These are phyloP conservation scores for Penicillium verhagenii DNA, from an alignment of 495 filamentous ascomycete genomes.

Conservation along the genomic window DNA sequence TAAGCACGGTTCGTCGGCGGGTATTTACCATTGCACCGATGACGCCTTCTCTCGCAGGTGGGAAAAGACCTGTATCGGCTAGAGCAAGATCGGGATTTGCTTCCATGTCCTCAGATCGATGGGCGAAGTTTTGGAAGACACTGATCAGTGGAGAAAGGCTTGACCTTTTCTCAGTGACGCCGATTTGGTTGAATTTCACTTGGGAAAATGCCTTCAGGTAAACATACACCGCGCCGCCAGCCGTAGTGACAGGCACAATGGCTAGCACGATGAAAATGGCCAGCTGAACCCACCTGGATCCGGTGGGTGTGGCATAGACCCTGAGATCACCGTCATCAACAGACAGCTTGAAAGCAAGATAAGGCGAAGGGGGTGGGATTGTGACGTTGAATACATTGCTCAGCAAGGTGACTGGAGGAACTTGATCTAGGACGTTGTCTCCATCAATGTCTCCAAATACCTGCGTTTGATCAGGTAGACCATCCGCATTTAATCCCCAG, in stretches of 20 bases:
- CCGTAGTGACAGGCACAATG: constrained; percentile 54
- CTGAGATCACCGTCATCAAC: constrained; percentile 47
- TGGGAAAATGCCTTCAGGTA: constrained; percentile 69
- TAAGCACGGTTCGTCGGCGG: constrained; percentile 54
- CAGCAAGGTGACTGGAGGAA: constrained; percentile 10
- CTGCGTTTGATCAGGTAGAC: constrained; percentile 57
- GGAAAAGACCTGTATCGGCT: not conserved
- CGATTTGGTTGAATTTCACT: constrained; percentile 69
- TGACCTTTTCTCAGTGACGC: constrained; percentile 50
- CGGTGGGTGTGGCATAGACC: constrained; percentile 44
- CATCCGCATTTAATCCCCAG: constrained; percentile 68
- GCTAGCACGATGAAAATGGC: constrained; percentile 55
- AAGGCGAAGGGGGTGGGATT: constrained; percentile 49
- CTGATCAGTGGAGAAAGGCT: constrained; percentile 33
- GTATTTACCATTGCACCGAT: not conserved
- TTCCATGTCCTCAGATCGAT: constrained; percentile 9
- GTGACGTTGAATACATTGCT: constrained; percentile 40
- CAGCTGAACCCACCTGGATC: constrained; percentile 58
- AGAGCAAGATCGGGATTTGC: not conserved
- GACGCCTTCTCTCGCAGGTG: not conserved
- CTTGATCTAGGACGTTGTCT: constrained; percentile 35
- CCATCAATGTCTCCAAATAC: constrained; percentile 60
- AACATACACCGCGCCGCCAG: constrained; percentile 49
- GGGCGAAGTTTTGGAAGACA: constrained; percentile 28
- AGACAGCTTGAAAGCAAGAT: constrained; percentile 54